Conservation (phyloP, 306 rosid species). For the Hylodesmum podocarpum region DNA sequence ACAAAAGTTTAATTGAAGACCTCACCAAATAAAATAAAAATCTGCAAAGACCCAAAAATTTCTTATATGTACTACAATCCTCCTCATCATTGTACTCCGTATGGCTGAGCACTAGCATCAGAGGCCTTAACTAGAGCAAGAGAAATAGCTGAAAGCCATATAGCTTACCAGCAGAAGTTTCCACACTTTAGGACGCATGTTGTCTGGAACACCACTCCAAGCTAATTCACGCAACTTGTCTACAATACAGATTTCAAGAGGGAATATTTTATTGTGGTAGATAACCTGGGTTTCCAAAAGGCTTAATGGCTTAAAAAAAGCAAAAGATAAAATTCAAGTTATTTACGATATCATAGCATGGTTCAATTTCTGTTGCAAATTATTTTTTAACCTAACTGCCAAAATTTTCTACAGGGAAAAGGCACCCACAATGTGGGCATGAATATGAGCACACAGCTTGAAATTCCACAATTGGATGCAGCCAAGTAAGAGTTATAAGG, state of each 20-base stretch:
- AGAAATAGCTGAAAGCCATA: constrained; percentile 16
- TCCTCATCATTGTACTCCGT: neutral
- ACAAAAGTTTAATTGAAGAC: neutral
- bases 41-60: neutral
- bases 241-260: constrained; percentile 35
- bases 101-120: neutral
- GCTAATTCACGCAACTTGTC: constrained; percentile 86
- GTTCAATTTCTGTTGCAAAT: neutral
- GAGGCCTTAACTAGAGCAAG: neutral
- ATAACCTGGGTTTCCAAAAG: neutral
- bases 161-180: constrained; percentile 83
- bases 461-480: neutral
- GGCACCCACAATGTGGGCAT: neutral
- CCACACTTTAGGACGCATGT: constrained; percentile 83
- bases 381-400: neutral
- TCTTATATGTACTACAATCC: neutral
- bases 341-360: neutral
- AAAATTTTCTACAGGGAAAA: neutral
- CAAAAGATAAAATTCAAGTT: neutral
- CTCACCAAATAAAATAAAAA: neutral
- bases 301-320: neutral
- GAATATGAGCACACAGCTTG: neutral
- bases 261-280: neutral
- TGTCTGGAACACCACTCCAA: constrained; percentile 86
- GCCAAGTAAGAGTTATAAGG: neutral